Base-by-base conservation (phyloP, 129 eudicot species). In the Ambrosia artemisiifolia region DNA sequence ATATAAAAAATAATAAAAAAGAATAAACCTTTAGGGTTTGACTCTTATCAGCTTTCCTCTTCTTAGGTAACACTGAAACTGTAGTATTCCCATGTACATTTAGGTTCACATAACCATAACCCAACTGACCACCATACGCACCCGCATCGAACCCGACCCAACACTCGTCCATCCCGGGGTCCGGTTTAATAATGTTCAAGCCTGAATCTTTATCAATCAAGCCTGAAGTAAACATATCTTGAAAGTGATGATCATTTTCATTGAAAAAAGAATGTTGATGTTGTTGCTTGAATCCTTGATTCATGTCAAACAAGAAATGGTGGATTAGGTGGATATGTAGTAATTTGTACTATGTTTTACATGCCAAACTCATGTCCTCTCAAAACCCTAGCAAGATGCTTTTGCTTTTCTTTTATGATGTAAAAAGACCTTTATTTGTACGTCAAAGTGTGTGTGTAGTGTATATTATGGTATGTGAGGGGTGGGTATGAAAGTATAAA, bases 31-130 rank as follows among this genome's bases (percentile, higher is more conserved):
- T 71, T 77, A 69, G 83, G 63, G 60, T 67, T 11, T 73, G 84
- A 19, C 64, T 67, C 66, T 78, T 82, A 20, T 92, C 96, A 55
- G 94, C 75, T 67, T 79, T 94, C 77, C 98, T 88, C 72, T 94
- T 94, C 88, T 83, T 78, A 64, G 77, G 73, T 42, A 77, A 78
- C 72, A 78, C 82, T 81, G 61, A 67, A 67, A 34, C 57, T 24
- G 77, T 71, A 78, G 12, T 60, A 73, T 80, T 80, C 67, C 72
- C 80, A 10, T 55, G 76, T 55, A n/a, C 5, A 74, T 83, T 88
- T 33, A 43, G 89, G 71, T 81, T 78, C 94, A 78, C 65, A 78
- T 18, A 67, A 62, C 78, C 77, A 78, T 65, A 67, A 43, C 83
- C 79, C 73, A 74, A 69, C 13, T 76, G 80, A 66, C 68, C 82